A percentile compares a stretch with the other conserved stretches of the same genome.
Conservation (phyloP, 1,139 yeast species). For the Debaryomyces nepalensis region DNA sequence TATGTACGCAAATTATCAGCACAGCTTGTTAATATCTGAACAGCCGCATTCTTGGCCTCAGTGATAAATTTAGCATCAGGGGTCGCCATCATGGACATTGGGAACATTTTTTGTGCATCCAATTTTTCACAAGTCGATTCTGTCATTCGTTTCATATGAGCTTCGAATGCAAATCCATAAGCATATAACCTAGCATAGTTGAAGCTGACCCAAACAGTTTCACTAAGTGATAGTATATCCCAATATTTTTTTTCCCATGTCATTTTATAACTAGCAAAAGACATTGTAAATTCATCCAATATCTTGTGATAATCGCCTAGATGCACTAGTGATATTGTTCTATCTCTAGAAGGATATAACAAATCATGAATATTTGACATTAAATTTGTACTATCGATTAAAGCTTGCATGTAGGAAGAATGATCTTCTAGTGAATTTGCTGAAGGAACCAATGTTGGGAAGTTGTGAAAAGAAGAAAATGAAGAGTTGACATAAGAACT, state of each 20-base stretch:
- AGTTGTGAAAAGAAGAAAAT: conserved; percentile 4
- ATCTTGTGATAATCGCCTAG: conserved; percentile 6
- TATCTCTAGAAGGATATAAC: conserved; percentile 7
- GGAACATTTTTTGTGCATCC: conserved; percentile 5
- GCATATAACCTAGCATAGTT: conserved; percentile 6
- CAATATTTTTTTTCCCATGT: conserved; percentile 6
- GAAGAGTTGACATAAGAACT: conserved; percentile 7
- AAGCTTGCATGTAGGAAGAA: conserved; percentile 6
- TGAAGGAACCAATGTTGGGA: conserved; percentile 3
- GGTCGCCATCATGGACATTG: conserved; percentile 4
- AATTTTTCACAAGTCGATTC: conserved; percentile 7
- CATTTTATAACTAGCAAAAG: conserved; percentile 6
- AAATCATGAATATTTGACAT: conserved; percentile 7
- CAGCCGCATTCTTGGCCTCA: conserved; percentile 9
- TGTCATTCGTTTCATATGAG: conserved; percentile 7
- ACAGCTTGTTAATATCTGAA: conserved; percentile 6
- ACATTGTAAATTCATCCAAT: conserved; percentile 5
- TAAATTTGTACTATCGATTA: conserved; percentile 2
- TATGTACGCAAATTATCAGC: conserved; percentile 9
- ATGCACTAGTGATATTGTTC: conserved; percentile 7
- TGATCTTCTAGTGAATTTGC: conserved; percentile 4
- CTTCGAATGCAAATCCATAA: conserved; percentile 6
- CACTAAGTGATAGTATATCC: conserved; percentile 4
- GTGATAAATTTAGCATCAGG: conserved; percentile 7
- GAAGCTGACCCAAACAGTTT: conserved; percentile 7